Base-by-base conservation (phyloP, 2,329 filamentous ascomycete genomes). In the Dactylellina cionopaga region DNA sequence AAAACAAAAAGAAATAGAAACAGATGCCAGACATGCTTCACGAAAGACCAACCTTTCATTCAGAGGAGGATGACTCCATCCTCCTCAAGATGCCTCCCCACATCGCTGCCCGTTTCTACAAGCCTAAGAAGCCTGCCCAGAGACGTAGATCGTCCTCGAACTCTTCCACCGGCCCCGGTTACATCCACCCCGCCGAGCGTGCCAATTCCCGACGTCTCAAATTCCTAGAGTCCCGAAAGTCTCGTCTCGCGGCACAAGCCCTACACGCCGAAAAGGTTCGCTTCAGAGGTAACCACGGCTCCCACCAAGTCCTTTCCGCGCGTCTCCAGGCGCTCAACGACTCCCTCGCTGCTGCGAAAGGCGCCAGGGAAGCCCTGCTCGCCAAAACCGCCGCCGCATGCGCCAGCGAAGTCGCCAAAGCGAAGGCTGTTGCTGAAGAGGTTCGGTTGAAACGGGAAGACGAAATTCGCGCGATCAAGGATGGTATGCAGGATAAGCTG, bases 231-330 rank as follows among this genome's bases (percentile, higher is more conserved):
- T 89, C 90, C 75, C 88, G 91, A 73, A 92, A 91, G 79, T 90
- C 91, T 11, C 86, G 91, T 17, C 84, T 95, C 15, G 91, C 91
- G 60, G 91, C 93, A 79, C 85, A 91, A 63, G 91, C 91, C 25
- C 90, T 90, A 5, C 91, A 95, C 80, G 91, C 90, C 19, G 91
- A 95, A 80, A 92, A 93, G 79, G 91, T 95, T 13, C 88, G 91
- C 55, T 86, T 88, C 1, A 83, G 85, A 17, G 87, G 89, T 75
- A 86, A 82, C 29, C 87, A 86, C 1, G 84, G 88, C 60, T 90
- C 88, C 44, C 91, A 94, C 79, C 90, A 93, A 80, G 74, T 74
- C 15, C 73, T 77, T 27, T 73, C 75, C 7, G 74, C 74, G 15
- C 85, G 89, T 54, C 90, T 91, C 2, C 81, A 92, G 68, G 91